A percentile compares a stretch with the other conserved stretches of the same genome.
phyloP scores from a whole-genome alignment of 257 asterid genomes.

The Rauvolfia tetraphylla region DNA sequence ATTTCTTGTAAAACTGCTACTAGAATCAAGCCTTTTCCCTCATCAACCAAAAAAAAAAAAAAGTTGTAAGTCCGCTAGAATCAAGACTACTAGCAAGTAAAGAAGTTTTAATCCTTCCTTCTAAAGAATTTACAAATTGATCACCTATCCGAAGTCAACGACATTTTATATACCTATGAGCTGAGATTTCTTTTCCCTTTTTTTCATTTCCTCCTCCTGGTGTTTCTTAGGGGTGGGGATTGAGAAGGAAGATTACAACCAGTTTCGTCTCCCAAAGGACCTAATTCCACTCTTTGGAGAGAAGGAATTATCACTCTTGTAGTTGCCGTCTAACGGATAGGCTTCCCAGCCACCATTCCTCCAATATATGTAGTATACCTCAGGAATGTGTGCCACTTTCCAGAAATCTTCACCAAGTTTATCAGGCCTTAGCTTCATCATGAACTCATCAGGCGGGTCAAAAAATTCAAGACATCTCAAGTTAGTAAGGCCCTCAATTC shows the following conservation, averaged over 20 bases:
- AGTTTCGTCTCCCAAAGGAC: constrained; percentile 3
- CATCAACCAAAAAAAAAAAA: no score
- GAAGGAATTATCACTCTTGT: neutral
- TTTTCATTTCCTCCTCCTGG: no score
- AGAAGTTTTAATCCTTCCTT: no score
- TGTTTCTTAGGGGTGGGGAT: neutral
- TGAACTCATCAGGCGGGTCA: constrained; percentile 19
- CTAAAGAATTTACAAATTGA: no score
- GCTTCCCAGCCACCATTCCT: constrained; percentile 17
- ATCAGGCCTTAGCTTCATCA: neutral
- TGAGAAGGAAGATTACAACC: neutral
- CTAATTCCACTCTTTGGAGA: neutral
- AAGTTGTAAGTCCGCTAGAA: no score
- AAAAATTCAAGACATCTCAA: constrained; percentile 19
- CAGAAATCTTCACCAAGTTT: no score
- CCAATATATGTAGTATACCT: constrained; percentile 15
- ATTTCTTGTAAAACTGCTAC: no score
- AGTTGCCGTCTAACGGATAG: constrained; percentile 9
- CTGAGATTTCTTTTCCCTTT: no score
- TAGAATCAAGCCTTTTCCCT: no score
- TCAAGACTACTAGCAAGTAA: no score
- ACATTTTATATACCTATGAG: no score
- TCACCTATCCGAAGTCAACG: no score
- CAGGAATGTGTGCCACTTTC: constrained; percentile 19
- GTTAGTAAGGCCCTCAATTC: constrained; percentile 21